Evolutionary conservation across 1,139 yeast species (phyloP).

Genomic region (Eremothecium gossypii): DNA sequence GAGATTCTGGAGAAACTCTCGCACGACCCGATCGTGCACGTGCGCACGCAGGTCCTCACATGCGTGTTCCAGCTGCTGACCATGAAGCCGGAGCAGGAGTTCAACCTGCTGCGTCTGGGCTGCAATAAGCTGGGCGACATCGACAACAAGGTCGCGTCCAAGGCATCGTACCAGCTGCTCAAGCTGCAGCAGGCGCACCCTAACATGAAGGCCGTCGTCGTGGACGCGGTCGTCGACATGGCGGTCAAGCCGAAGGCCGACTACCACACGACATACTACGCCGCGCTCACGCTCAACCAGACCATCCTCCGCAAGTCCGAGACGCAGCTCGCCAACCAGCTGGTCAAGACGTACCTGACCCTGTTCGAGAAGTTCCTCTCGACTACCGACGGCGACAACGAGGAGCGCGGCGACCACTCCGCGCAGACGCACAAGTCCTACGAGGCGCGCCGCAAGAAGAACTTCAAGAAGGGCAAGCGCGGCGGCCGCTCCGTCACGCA

Average conservation of each 20-base stretch:
- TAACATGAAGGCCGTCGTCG: constrained; percentile 79
- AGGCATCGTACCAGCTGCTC: constrained; percentile 72
- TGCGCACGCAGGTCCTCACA: constrained; percentile 65
- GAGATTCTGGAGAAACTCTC: constrained; percentile 52
- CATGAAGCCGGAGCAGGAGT: constrained; percentile 94
- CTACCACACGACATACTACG: constrained; percentile 81
- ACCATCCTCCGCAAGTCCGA: constrained; percentile 78
- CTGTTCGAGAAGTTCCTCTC: constrained; percentile 75
- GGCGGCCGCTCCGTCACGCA: constrained; percentile 75
- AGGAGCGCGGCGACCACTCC: constrained; percentile 25
- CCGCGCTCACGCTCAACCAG: constrained; percentile 82
- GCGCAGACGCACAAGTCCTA: constrained; percentile 30
- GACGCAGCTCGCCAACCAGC: constrained; percentile 64
- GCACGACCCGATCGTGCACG: constrained; percentile 89
- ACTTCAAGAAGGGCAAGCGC: constrained; percentile 51
- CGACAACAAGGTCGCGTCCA: constrained; percentile 84
- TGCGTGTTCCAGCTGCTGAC: constrained; percentile 74
- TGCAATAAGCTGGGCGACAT: constrained; percentile 91
- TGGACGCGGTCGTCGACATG: constrained; percentile 72
- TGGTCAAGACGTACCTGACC: constrained; percentile 78
- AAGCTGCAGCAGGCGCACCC: constrained; percentile 89
- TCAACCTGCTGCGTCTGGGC: constrained; percentile 75
- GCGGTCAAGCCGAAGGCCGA: constrained; percentile 69
- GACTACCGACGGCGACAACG: constrained; percentile 47
- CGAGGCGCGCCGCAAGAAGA: constrained; percentile 44